These are phyloP conservation scores for Apiospora koreana DNA, from an alignment of 2,329 filamentous ascomycete genomes.

Conservation along the genomic window DNA sequence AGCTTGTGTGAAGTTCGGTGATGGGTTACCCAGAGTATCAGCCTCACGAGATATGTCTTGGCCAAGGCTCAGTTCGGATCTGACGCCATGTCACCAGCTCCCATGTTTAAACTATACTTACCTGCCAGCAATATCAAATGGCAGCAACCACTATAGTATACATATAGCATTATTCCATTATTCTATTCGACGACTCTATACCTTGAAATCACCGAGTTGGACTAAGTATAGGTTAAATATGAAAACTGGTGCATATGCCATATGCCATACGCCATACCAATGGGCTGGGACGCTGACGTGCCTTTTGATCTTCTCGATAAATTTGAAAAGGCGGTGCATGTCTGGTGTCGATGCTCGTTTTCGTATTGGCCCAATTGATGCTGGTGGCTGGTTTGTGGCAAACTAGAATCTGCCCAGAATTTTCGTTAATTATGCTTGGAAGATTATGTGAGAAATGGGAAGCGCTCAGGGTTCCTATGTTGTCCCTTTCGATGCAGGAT, in stretches of 20 bases:
- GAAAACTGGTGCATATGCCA: too few relatives aligned
- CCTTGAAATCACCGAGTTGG: too few relatives aligned
- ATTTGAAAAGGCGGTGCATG: neutral
- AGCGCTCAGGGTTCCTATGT: neutral
- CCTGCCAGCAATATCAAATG: too few relatives aligned
- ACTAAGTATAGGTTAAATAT: too few relatives aligned
- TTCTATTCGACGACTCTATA: too few relatives aligned
- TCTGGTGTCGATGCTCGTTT: neutral
- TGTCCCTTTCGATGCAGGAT: neutral
- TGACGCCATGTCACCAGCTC: too few relatives aligned
- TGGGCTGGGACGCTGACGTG: neutral
- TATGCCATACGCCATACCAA: neutral
- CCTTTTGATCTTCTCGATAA: neutral
- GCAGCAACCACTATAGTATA: too few relatives aligned
- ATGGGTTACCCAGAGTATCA: neutral
- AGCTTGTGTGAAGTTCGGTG: neutral
- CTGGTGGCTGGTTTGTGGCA: neutral
- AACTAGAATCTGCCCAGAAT: neutral
- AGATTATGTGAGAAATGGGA: neutral
- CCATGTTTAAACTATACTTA: too few relatives aligned
- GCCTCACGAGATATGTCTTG: neutral
- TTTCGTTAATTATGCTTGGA: neutral
- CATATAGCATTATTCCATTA: too few relatives aligned
- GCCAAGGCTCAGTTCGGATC: neutral
- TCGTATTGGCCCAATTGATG: neutral